Percentiles rank a stretch among this genome's conserved stretches.
phyloP scores from a whole-genome alignment of 2,329 filamentous ascomycete species.

The Fusarium secorum region DNA sequence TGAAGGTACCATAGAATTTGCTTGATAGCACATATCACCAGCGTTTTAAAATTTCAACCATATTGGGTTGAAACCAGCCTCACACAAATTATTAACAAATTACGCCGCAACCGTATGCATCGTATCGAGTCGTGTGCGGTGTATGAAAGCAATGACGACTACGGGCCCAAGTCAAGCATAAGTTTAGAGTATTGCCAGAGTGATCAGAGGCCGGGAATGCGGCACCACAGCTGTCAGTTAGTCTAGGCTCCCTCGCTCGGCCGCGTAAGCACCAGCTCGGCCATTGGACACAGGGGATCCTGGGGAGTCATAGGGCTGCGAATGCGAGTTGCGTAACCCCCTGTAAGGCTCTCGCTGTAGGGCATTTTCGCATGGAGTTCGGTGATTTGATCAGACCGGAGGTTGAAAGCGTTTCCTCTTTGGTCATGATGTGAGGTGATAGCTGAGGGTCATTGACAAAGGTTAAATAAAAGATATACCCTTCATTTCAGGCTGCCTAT shows the following conservation, averaged over 20 bases:
- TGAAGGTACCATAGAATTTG: slow-evolving; percentile 27
- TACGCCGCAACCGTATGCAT: neutral
- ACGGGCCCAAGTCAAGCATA: slow-evolving; percentile 8
- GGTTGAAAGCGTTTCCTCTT: neutral
- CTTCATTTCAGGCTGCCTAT: neutral
- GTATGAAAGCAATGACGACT: slow-evolving; percentile 10
- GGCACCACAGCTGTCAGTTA: slow-evolving; percentile 9
- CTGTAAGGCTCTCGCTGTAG: neutral
- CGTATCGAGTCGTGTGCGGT: neutral
- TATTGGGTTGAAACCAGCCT: slow-evolving; percentile 1
- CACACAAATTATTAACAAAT: neutral
- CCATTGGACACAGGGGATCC: slow-evolving; percentile 21
- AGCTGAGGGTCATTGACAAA: neutral
- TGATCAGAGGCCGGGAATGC: neutral
- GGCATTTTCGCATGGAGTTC: neutral
- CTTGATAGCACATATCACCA: slow-evolving; percentile 15
- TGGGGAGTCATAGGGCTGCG: slow-evolving; percentile 40
- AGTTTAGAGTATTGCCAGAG: neutral
- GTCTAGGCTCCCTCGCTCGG: slow-evolving; percentile 27
- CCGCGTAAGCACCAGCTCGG: slow-evolving; percentile 32
- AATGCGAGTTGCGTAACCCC: slow-evolving; percentile 35
- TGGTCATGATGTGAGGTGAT: neutral
- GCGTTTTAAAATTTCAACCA: neutral
- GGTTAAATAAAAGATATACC: slow-evolving; percentile 20
- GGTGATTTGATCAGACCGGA: neutral